Percentiles rank a stretch among this genome's conserved stretches.
These are phyloP conservation scores for Podaxis sp. DNA, from an alignment of 768 basidiomycete genomes.

Conservation along the genomic window DNA sequence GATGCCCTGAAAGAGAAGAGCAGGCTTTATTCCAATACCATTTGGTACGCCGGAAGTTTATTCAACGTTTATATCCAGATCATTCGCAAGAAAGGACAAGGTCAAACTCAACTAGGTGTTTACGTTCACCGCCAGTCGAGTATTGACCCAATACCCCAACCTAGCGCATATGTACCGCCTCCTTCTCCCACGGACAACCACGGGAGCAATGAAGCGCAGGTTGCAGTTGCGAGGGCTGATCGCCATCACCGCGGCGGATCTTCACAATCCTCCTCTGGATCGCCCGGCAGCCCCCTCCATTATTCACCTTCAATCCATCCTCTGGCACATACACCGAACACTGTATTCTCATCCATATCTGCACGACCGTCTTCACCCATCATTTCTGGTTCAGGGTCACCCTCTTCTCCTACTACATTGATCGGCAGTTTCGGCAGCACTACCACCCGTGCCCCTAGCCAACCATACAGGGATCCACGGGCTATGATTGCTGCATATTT, in stretches of 20 bases:
- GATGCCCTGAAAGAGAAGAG: constrained; percentile 82
- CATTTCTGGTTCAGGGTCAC: constrained; percentile 20
- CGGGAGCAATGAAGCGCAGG: background rate
- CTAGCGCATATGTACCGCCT: constrained; percentile 50
- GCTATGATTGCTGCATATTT: constrained; percentile 77
- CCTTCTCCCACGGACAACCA: constrained; percentile 9
- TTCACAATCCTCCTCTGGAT: constrained; percentile 3
- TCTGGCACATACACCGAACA: constrained; percentile 44
- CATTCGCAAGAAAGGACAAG: constrained; percentile 68
- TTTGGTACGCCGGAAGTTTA: constrained; percentile 88
- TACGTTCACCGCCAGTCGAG: constrained; percentile 87
- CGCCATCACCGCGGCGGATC: constrained; percentile 12
- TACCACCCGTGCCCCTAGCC: constrained; percentile 41
- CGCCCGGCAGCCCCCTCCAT: constrained; percentile 32
- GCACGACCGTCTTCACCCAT: constrained; percentile 25
- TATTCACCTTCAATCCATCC: constrained; percentile 48
- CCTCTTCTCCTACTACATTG: constrained; percentile 22
- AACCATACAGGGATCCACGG: constrained; percentile 78
- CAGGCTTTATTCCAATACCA: constrained; percentile 77
- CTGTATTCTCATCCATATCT: constrained; percentile 23
- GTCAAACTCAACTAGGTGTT: constrained; percentile 72
- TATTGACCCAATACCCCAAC: constrained; percentile 73
- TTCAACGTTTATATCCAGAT: constrained; percentile 91
- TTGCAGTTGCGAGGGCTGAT: background rate
- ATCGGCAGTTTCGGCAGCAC: constrained; percentile 9